Percentiles rank a stretch among this genome's conserved stretches.
These are phyloP conservation scores for Malbranchea zuffiana DNA, from an alignment of 2,329 filamentous ascomycete genomes.

Conservation along the genomic window DNA sequence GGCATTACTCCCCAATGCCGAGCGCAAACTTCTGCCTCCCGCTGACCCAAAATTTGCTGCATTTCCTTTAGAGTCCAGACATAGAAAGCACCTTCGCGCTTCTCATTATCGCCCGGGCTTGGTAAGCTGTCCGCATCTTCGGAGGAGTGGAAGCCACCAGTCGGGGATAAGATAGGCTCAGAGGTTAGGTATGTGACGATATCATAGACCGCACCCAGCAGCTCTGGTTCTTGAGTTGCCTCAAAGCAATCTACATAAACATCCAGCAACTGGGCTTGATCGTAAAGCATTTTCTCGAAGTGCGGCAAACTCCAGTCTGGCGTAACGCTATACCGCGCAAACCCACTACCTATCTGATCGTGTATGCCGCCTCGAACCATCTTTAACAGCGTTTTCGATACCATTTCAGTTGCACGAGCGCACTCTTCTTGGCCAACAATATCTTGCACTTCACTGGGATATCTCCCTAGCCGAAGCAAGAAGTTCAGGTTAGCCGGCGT, in stretches of 20 bases:
- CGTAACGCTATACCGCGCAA: conserved; percentile 79
- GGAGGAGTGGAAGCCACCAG: conserved; percentile 73
- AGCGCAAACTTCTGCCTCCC: conserved; percentile 62
- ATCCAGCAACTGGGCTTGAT: conserved; percentile 75
- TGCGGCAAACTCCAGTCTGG: conserved; percentile 87
- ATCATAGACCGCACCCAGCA: conserved; percentile 68
- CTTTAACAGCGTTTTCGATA: conserved; percentile 63
- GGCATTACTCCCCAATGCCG: conserved; percentile 74
- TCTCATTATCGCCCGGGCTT: conserved; percentile 62
- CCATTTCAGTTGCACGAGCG: conserved; percentile 63
- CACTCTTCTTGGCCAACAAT: conserved; percentile 80
- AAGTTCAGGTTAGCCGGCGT: conserved; percentile 79
- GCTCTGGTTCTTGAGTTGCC: conserved; percentile 54
- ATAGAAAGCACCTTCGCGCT: conserved; percentile 86
- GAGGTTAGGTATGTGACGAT: conserved; percentile 77
- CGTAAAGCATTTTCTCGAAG: conserved; percentile 94
- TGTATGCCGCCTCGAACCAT: conserved; percentile 65
- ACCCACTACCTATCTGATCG: conserved; percentile 67
- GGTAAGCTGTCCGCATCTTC: conserved; percentile 83
- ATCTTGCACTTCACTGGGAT: conserved; percentile 62
- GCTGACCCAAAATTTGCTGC: conserved; percentile 58
- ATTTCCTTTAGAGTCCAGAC: conserved; percentile 88
- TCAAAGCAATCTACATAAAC: conserved; percentile 82
- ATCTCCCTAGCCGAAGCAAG: conserved; percentile 61
- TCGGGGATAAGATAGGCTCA: conserved; percentile 52